Evolutionary conservation across 2,329 filamentous ascomycete species (phyloP).

Genomic region (Fusarium sp.): DNA sequence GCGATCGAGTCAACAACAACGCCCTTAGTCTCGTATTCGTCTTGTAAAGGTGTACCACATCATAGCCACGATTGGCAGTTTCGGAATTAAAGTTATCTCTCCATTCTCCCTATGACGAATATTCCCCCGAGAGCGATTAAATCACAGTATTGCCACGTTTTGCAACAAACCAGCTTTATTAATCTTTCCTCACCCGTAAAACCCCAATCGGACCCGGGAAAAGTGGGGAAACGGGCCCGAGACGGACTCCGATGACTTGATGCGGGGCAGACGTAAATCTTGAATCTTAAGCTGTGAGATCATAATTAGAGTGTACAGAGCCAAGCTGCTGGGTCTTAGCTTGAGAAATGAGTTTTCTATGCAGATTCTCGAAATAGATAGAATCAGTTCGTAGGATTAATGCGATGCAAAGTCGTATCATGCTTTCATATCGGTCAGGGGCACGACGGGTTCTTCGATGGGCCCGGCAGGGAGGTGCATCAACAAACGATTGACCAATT

Average conservation of each 20-base stretch:
- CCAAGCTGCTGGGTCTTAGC: background rate
- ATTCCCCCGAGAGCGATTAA: background rate
- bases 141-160: background rate
- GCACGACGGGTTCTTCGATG: background rate
- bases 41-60: background rate
- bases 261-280: background rate
- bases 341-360: background rate
- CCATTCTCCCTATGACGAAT: background rate
- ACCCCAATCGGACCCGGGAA: background rate
- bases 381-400: background rate
- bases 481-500: background rate
- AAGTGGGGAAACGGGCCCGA: constrained; percentile 2
- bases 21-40: background rate
- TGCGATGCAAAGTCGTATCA: background rate
- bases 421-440: background rate
- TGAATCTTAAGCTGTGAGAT: background rate
- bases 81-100: background rate
- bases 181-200: background rate
- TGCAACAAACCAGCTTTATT: background rate
- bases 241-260: constrained; percentile 3
- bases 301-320: background rate
- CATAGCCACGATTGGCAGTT: background rate
- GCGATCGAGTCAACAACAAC: background rate
- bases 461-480: background rate
- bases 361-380: background rate